phyloP scores from a whole-genome alignment of 2,329 filamentous ascomycete genomes.

The Alternaria sp. region DNA sequence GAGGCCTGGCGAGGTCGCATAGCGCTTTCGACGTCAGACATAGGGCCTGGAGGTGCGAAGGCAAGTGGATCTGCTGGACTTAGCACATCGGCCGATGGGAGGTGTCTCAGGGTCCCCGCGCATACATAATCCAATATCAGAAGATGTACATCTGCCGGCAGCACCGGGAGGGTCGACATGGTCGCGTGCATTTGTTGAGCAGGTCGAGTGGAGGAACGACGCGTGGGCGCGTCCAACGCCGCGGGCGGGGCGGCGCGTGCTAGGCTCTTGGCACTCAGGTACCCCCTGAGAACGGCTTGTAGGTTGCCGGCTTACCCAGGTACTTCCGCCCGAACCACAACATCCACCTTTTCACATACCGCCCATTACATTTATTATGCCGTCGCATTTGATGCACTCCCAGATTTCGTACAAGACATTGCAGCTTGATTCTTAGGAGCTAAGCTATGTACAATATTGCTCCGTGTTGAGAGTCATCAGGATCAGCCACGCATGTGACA shows the following conservation, averaged over 20 bases:
- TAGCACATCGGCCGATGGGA: background rate
- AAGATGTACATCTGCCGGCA: background rate
- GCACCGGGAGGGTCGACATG: background rate
- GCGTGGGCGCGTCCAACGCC: background rate
- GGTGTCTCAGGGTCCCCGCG: background rate
- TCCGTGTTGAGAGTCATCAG: background rate
- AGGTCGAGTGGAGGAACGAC: background rate
- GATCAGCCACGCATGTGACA: background rate
- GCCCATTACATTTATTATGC: background rate
- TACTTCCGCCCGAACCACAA: background rate
- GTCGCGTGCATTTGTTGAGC: background rate
- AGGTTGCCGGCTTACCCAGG: background rate
- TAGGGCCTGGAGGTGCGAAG: background rate
- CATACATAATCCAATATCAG: background rate
- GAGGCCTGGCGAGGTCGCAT: background rate
- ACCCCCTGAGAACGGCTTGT: slow-evolving; percentile 1
- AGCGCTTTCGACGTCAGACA: background rate
- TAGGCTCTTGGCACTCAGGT: background rate
- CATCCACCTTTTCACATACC: background rate
- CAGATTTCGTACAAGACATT: background rate
- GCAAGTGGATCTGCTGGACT: background rate
- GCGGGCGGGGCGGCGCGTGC: background rate
- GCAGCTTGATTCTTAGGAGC: background rate
- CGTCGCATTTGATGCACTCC: background rate
- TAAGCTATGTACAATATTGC: background rate